phyloP scores from a whole-genome alignment of 106 monocot genomes.

The Acorus calamus region DNA sequence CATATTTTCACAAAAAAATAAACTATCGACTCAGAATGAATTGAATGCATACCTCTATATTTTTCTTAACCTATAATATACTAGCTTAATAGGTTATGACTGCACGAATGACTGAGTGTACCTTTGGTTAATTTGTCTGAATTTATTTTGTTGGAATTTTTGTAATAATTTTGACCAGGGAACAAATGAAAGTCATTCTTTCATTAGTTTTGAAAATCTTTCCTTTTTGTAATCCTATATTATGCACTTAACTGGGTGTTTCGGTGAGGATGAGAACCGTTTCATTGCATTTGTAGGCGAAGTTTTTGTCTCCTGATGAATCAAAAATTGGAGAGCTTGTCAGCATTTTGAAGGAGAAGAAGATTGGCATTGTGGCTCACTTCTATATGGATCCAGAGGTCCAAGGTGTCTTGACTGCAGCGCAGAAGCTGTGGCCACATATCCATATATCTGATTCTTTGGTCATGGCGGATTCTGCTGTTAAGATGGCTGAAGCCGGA shows the following conservation, averaged over 20 bases:
- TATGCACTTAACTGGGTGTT: not conserved
- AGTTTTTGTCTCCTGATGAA: conserved; percentile 69
- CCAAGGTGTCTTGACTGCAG: conserved; percentile 91
- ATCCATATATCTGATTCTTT: conserved; percentile 97
- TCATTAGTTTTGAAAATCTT: too few relatives aligned
- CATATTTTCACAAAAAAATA: too few relatives aligned
- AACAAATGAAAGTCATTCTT: too few relatives aligned
- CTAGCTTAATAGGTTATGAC: too few relatives aligned
- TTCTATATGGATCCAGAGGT: conserved; percentile 99
- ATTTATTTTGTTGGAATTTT: too few relatives aligned
- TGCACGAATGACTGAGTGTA: too few relatives aligned
- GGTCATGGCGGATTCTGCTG: conserved; percentile 91
- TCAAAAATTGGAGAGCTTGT: conserved; percentile 69
- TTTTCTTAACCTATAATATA: too few relatives aligned
- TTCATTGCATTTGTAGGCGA: conserved; percentile 58
- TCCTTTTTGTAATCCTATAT: not conserved
- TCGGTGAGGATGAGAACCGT: not conserved
- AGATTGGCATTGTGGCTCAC: conserved; percentile 96
- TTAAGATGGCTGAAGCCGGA: conserved; percentile 96
- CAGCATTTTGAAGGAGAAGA: conserved; percentile 64
- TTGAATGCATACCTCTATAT: too few relatives aligned
- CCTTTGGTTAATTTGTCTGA: too few relatives aligned
- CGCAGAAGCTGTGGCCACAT: conserved; percentile 85
- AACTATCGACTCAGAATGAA: too few relatives aligned
- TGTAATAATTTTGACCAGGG: too few relatives aligned